phyloP scores from a whole-genome alignment of 768 basidiomycete species.

The Kwoniella sp. region DNA sequence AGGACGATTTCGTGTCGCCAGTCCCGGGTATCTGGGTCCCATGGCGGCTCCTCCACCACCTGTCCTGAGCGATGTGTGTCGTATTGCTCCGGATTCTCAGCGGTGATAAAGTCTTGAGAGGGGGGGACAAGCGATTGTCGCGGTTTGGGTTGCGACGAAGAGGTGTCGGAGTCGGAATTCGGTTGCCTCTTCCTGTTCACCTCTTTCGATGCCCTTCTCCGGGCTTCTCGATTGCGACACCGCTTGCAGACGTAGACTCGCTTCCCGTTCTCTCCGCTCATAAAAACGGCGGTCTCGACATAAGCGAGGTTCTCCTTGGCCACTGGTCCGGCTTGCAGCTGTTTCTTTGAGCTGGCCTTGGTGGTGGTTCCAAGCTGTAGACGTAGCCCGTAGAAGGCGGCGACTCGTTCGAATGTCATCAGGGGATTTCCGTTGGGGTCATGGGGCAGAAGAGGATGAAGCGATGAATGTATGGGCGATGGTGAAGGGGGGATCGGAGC shows the following conservation, averaged over 20 bases:
- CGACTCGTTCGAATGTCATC: constrained; percentile 29
- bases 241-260: constrained; percentile 44
- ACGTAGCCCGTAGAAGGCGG: constrained; percentile 27
- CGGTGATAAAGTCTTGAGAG: constrained; percentile 33
- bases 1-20: constrained; percentile 66
- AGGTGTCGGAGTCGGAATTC: constrained; percentile 34
- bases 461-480: constrained; percentile 14
- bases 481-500: constrained; percentile 19
- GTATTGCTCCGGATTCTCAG: constrained; percentile 38
- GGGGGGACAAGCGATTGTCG: constrained; percentile 17
- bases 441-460: constrained; percentile 18
- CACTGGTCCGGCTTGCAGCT: constrained; percentile 28
- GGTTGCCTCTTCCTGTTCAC: constrained; percentile 27
- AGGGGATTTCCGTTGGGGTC: constrained; percentile 22
- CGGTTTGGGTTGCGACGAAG: constrained; percentile 17
- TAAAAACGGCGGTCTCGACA: constrained; percentile 47
- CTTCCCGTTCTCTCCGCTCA: constrained; percentile 39
- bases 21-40: constrained; percentile 40
- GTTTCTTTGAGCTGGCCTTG: constrained; percentile 40
- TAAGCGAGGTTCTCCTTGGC: constrained; percentile 30
- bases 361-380: constrained; percentile 42
- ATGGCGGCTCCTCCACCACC: constrained; percentile 38
- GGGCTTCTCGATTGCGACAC: constrained; percentile 40
- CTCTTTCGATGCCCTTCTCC: constrained; percentile 35
- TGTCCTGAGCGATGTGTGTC: constrained; percentile 32